These are phyloP conservation scores for Fusarium austroafricanum DNA, from an alignment of 2,329 filamentous ascomycete species.

Conservation along the genomic window DNA sequence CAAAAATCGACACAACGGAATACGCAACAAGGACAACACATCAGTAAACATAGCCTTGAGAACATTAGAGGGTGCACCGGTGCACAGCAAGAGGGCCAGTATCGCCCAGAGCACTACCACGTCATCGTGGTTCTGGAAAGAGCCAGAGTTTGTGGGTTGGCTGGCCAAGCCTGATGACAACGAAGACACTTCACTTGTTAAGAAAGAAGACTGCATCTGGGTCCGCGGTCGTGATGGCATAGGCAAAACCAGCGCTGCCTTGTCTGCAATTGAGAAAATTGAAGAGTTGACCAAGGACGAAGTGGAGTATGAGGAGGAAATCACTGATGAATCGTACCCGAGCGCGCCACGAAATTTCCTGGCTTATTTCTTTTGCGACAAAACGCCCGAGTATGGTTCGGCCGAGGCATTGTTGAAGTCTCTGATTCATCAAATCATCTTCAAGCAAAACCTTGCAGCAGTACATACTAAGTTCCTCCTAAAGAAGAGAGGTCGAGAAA, in stretches of 20 bases:
- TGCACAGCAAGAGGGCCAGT: slow-evolving; percentile 50
- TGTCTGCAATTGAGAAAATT: slow-evolving; percentile 54
- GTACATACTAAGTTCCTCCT: slow-evolving; percentile 51
- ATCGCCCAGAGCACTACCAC: slow-evolving; percentile 48
- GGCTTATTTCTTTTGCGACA: slow-evolving; percentile 58
- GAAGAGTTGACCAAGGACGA: slow-evolving; percentile 44
- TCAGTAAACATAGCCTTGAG: slow-evolving; percentile 50
- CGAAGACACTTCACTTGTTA: not conserved
- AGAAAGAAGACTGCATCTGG: slow-evolving; percentile 52
- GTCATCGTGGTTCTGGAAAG: slow-evolving; percentile 55
- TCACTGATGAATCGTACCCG: slow-evolving; percentile 3
- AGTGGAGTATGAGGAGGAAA: slow-evolving; percentile 48
- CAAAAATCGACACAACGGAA: slow-evolving; percentile 53
- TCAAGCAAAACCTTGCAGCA: slow-evolving; percentile 49
- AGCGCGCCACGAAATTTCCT: slow-evolving; percentile 45
- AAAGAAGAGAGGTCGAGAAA: slow-evolving; percentile 41
- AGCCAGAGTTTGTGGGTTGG: slow-evolving; percentile 53
- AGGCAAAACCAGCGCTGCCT: slow-evolving; percentile 56
- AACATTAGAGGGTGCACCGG: slow-evolving; percentile 49
- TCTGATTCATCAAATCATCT: slow-evolving; percentile 53
- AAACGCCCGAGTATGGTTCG: slow-evolving; percentile 51
- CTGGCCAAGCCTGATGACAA: slow-evolving; percentile 38
- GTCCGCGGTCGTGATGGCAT: slow-evolving; percentile 56
- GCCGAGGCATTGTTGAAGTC: slow-evolving; percentile 57
- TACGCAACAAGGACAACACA: slow-evolving; percentile 51